Evolutionary conservation across 352 stramenopile species (phyloP).

Genomic region (Phytopythium boreale): DNA sequence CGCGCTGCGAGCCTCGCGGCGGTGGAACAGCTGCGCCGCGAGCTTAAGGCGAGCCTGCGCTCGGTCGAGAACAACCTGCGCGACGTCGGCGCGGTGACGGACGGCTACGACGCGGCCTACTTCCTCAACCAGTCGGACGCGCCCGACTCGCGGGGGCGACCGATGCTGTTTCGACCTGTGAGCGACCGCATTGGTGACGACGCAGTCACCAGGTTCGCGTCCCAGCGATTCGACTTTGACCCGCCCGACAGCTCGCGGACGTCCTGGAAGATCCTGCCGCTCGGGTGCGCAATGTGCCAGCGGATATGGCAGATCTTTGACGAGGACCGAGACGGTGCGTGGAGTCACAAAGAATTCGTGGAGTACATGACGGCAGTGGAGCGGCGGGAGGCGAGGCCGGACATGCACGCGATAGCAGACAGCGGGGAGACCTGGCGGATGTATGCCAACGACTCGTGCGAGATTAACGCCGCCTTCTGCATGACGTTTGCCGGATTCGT

Average conservation of each 20-base stretch:
- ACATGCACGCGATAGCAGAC: constrained; percentile 32
- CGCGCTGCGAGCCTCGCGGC: constrained; percentile 22
- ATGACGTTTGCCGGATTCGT: constrained; percentile 66
- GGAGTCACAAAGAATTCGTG: constrained; percentile 56
- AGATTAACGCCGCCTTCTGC: constrained; percentile 26
- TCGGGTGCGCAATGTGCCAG: constrained; percentile 48
- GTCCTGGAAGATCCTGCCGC: constrained; percentile 35
- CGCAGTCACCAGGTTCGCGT: constrained; percentile 14
- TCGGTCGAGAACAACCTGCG: constrained; percentile 35
- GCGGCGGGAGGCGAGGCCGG: constrained; percentile 7
- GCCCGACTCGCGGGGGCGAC: constrained; percentile 14
- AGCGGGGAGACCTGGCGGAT: constrained; percentile 56
- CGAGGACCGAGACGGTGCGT: constrained; percentile 41
- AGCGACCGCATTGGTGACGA: constrained; percentile 14
- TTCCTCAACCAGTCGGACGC: constrained; percentile 25
- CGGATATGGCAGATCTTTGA: constrained; percentile 56
- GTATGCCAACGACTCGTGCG: constrained; percentile 58
- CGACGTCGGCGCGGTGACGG: constrained; percentile 41
- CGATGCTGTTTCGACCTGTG: constrained; percentile 30
- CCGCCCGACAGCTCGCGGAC: constrained; percentile 24
- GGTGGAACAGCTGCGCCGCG: constrained; percentile 32
- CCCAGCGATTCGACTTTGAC: constrained; percentile 46
- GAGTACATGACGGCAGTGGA: constrained; percentile 54
- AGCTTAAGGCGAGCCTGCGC: constrained; percentile 38
- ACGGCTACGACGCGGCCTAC: constrained; percentile 56